These are phyloP conservation scores for Albifimbria verrucaria DNA, from an alignment of 2,329 filamentous ascomycete genomes.

Conservation along the genomic window DNA sequence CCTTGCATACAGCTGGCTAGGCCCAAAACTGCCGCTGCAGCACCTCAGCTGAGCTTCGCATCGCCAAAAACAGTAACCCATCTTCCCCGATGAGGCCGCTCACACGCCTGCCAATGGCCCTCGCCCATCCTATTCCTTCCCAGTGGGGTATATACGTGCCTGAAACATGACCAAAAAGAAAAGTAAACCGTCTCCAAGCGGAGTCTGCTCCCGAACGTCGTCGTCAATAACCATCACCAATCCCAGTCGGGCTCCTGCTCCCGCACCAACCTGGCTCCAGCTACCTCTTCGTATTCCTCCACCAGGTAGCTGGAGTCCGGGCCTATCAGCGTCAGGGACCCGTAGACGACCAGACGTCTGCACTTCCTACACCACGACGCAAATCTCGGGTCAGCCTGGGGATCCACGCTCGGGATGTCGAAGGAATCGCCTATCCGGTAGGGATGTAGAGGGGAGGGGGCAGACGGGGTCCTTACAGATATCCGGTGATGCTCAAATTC, in stretches of 20 bases:
- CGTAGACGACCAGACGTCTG: conserved; percentile 40
- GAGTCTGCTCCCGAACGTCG: too few species aligned
- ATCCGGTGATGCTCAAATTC: conserved; percentile 41
- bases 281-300: conserved; percentile 39
- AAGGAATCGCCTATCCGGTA: conserved; percentile 5
- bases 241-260: conserved; percentile 40
- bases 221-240: conserved; percentile 13
- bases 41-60: too few species aligned
- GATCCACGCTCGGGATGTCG: too few species aligned
- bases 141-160: not conserved
- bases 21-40: too few species aligned
- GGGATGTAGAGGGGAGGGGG: not conserved
- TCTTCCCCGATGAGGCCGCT: too few species aligned
- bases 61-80: too few species aligned
- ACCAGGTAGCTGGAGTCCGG: conserved; percentile 39
- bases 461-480: conserved; percentile 32
- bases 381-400: conserved; percentile 6
- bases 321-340: conserved; percentile 44
- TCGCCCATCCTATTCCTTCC: not conserved
- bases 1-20: too few species aligned
- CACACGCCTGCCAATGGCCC: not conserved
- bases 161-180: not conserved
- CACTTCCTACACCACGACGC: conserved; percentile 38
- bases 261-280: conserved; percentile 39
- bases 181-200: too few species aligned